Evolutionary conservation across 2,329 filamentous ascomycete species (phyloP), one percentile per base, ranked within the genome.

Genomic region (Podosphaera leucotricha): DNA sequence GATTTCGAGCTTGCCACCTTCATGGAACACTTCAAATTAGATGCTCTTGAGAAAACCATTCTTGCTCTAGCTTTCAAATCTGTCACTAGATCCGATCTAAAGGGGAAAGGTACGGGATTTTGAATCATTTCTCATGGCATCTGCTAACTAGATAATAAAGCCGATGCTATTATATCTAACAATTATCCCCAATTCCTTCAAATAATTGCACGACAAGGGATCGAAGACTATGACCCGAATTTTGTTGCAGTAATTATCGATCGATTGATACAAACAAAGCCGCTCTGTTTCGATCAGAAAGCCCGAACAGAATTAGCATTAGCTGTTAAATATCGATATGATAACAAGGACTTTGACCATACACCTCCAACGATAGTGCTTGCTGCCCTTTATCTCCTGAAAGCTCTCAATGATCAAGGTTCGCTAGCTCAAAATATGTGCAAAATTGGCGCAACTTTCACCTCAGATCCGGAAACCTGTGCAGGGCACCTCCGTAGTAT

Each of bases 1-100:
- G 87, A 95, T 58, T 94, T 98, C 55, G 87, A 98, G 58, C 71
- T 98, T n/a, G 80, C 82, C 2, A 82, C 80, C 1, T 95, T 98
- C 59, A 77, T 95, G 68, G 81, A 92, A 50, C 86, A 95, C 60
- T 98, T 98, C 66, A 85, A 86, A 59, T 70, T 94, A 44, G 86
- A 94, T 62, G 76, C 84, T 8, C 62, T 94, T 40, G 76, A 85
- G 55, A 92, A 92, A 66, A 82, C 83, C 36, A 72, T 92, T 48
- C 69, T 98, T 50, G 83, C 84, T 42, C 67, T 94, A 46, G 84
- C 87, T 3, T 93, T 93, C 61, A 92, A 87, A 61, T 72, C 77
- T 48, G 77, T 77, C n/a, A 72, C 72, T 36, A 84, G 82, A 54
- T 64, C 75, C 46, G 86, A 94, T 59, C 64, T 98, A 44, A 82